Evolutionary conservation across 1,139 yeast species (phyloP).

Genomic region (Sugiyamaella neomexicana): DNA sequence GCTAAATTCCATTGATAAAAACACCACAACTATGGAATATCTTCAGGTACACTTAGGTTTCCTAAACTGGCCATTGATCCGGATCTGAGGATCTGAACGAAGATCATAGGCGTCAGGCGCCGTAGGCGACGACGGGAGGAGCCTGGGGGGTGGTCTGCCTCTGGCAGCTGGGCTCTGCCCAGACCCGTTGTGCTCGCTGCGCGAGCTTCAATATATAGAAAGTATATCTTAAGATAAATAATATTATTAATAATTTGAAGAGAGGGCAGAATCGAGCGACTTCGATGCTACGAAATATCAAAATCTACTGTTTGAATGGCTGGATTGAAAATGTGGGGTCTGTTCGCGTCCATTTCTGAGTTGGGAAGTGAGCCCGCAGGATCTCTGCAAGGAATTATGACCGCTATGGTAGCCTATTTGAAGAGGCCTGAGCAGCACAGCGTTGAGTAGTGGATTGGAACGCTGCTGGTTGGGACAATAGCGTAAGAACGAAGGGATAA

Average conservation of each 20-base stretch:
- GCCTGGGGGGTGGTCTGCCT: not conserved
- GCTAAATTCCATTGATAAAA: not conserved
- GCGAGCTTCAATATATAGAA: too few species aligned
- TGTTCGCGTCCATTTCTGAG: constrained; percentile 11
- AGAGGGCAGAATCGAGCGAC: too few species aligned
- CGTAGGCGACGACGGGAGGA: too few species aligned
- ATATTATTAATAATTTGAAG: too few species aligned
- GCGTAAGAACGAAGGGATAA: not conserved
- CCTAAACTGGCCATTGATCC: constrained; percentile 15
- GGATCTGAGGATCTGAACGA: constrained; percentile 5
- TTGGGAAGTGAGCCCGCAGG: constrained; percentile 11
- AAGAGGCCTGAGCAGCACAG: too few species aligned
- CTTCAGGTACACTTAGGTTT: not conserved
- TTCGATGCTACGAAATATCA: too few species aligned
- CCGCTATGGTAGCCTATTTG: not conserved
- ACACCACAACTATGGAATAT: not conserved
- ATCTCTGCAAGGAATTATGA: not conserved
- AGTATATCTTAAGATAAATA: too few species aligned
- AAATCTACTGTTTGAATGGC: too few species aligned
- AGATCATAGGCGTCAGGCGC: too few species aligned
- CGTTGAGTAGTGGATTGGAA: too few species aligned
- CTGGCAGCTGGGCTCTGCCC: not conserved
- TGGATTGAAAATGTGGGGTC: not conserved
- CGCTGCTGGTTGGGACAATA: not conserved
- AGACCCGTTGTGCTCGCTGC: too few species aligned